These are phyloP conservation scores for Nakazawaea pomicola DNA, from an alignment of 805 yeast genomes.

Conservation along the genomic window DNA sequence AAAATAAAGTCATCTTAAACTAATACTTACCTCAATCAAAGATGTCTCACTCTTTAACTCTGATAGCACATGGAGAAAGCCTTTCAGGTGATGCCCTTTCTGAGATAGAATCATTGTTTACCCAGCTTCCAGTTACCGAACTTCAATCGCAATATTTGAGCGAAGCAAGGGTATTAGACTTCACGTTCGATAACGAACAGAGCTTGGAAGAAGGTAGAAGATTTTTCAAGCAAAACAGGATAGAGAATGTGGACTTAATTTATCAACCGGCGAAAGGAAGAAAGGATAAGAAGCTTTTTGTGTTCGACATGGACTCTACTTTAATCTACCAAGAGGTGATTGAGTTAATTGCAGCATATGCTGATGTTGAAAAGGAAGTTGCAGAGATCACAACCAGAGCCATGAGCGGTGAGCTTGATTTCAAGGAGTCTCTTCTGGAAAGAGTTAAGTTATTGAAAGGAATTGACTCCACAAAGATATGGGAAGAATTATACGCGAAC, in stretches of 20 bases:
- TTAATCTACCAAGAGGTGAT: conserved; percentile 94
- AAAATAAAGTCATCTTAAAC: neutral
- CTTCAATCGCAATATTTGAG: conserved; percentile 24
- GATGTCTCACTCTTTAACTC: conserved; percentile 20
- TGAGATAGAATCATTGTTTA: conserved; percentile 22
- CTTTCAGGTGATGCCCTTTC: conserved; percentile 19
- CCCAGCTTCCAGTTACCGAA: conserved; percentile 26
- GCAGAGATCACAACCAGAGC: conserved; percentile 88
- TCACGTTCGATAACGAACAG: conserved; percentile 20
- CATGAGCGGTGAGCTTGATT: conserved; percentile 96
- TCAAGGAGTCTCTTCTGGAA: conserved; percentile 69
- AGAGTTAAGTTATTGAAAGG: conserved; percentile 83
- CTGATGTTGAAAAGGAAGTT: conserved; percentile 84
- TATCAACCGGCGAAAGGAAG: conserved; percentile 34
- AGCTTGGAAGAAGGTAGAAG: conserved; percentile 2
- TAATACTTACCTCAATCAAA: neutral
- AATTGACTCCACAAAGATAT: conserved; percentile 62
- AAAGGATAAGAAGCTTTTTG: conserved; percentile 52
- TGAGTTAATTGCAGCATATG: conserved; percentile 90
- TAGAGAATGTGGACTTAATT: conserved; percentile 34
- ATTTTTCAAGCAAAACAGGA: conserved; percentile 20
- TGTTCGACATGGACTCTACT: conserved; percentile 98
- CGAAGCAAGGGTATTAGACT: conserved; percentile 35
- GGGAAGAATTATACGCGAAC: conserved; percentile 64
- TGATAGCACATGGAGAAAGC: conserved; percentile 22